Base-by-base conservation (phyloP, 2,329 filamentous ascomycete genomes). In the Curvularia verruculosa region DNA sequence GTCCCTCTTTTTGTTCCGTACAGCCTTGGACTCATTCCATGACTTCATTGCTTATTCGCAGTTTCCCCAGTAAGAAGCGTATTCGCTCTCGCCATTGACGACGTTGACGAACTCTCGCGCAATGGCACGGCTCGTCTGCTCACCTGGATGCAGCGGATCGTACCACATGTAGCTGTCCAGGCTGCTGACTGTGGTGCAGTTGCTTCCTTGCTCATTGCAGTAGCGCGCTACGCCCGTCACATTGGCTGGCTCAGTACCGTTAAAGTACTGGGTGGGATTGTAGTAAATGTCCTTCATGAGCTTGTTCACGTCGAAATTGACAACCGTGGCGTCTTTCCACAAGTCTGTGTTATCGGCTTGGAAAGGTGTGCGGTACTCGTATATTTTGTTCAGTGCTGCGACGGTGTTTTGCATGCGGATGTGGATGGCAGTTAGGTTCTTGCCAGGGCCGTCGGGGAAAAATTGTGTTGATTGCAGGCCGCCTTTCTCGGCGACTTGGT, bases 101-200 rank as follows among this genome's bases (percentile, higher is more conserved):
- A 87, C 81, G 31, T 81, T 78, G 3, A 84, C 75, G 71, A 88
- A 87, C 54, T 84, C 81, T 56, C 75, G 77, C 18, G 84, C 86
- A 49, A 88, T 80, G 41, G 82, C 78, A 67, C 83, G 77, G 74
- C 85, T 83, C 7, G 87, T 83, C 75, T 85, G 84, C 75, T 87
- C 82, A 28, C 86, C 87, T 0, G 89, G 89, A 77, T 94, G 90
- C 69, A 93, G 73, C 69, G 87, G 84, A 75, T 94, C 89, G 66
- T 82, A 90, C 88, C 89, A 93, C 71, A 91, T 63, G 71, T 85
- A 93, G 44, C 84, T 86, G 63, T 89, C 84, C 31, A 66, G 66
- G 21, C 67, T 71, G n/a, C 45, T 15, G 31, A 59, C 49, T 26
- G 48, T 37, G 10, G 62, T 66, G 61, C 82, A 84, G 47, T 78